Conservation (phyloP, 108 stramenopile species). For the Seminavis robusta region DNA sequence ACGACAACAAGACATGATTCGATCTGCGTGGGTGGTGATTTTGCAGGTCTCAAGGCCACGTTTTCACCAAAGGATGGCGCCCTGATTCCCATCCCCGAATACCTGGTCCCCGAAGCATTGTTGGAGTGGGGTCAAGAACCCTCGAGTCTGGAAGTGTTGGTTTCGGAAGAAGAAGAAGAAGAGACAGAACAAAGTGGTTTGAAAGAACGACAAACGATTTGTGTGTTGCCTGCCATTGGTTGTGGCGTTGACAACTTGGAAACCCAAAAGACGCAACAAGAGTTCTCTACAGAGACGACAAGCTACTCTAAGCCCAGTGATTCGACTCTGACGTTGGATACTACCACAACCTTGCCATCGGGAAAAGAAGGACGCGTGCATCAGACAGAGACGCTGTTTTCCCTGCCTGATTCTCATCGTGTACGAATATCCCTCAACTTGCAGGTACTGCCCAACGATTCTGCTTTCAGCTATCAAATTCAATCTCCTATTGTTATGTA, state of each 20-base stretch:
- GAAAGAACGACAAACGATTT: conserved; percentile 41
- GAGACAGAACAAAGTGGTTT: too few relatives aligned
- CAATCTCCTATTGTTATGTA: conserved; percentile 24
- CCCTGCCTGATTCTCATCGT: too few relatives aligned
- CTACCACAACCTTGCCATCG: too few relatives aligned
- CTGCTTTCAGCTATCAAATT: conserved; percentile 1
- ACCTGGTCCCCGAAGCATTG: conserved; percentile 53
- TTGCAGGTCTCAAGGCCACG: conserved; percentile 64
- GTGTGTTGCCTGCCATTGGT: conserved; percentile 66
- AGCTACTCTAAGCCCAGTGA: too few relatives aligned
- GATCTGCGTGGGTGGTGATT: conserved; percentile 73
- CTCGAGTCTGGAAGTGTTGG: conserved; percentile 38
- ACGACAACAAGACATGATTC: too few relatives aligned
- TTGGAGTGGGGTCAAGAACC: conserved; percentile 81
- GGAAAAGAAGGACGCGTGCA: too few relatives aligned
- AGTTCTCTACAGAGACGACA: too few relatives aligned
- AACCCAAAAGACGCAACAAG: conserved; percentile 38
- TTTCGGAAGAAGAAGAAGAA: conserved; percentile 38
- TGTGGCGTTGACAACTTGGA: conserved; percentile 80
- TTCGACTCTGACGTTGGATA: too few relatives aligned
- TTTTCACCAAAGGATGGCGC: conserved; percentile 43
- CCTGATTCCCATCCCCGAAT: conserved; percentile 67
- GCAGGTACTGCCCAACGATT: background rate
- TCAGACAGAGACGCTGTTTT: too few relatives aligned
- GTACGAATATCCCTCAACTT: too few relatives aligned